Evolutionary conservation across 164 flowering plant genomes (phyloP).

Genomic region (Kalanchoe fedtschenkoi): DNA sequence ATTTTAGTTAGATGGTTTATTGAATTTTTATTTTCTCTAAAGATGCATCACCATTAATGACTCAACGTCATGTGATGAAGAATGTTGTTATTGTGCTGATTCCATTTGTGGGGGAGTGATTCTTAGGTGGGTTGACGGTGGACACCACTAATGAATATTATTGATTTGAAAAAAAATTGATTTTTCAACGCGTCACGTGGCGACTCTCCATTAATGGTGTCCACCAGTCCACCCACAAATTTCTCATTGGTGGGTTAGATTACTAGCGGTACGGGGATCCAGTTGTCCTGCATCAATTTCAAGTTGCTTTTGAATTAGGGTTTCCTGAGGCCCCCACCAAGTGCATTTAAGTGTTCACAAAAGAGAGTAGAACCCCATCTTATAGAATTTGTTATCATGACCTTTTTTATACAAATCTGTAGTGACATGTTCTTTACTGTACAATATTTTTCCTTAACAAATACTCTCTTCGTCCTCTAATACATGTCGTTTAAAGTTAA

Average conservation of each 20-base stretch:
- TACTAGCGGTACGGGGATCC: background rate
- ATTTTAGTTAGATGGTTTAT: background rate
- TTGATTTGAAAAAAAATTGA: no score
- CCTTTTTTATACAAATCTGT: background rate
- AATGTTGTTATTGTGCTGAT: constrained; percentile 1
- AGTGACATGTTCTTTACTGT: background rate
- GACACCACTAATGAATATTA: no score
- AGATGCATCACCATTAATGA: background rate
- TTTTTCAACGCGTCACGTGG: no score
- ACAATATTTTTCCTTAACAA: background rate
- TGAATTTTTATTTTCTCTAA: background rate
- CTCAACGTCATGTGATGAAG: background rate
- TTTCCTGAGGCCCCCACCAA: background rate
- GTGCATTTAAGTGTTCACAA: background rate
- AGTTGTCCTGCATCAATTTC: background rate
- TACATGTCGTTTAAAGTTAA: no score
- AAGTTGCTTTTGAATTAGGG: no score
- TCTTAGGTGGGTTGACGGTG: no score
- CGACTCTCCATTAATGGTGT: no score
- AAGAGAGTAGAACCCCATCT: background rate
- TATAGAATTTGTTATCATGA: background rate
- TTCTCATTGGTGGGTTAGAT: no score
- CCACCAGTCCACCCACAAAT: no score
- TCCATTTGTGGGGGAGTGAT: no score
- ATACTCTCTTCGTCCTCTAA: no score